Conservation (phyloP, 2,329 filamentous ascomycete species). For the Arthrobotrys musiformis region DNA sequence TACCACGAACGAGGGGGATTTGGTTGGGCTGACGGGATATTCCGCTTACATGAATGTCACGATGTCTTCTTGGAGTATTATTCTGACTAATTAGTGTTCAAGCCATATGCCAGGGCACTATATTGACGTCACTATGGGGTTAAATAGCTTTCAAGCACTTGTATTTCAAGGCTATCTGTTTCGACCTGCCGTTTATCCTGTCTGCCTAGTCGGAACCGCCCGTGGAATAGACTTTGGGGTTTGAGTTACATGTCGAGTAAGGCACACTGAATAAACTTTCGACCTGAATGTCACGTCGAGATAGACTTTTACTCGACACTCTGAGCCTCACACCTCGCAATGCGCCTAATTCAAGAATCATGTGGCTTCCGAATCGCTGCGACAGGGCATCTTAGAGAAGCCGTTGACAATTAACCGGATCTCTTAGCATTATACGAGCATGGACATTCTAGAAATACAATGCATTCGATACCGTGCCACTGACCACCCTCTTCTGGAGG, state of each 20-base stretch:
- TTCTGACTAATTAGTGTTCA: constrained; percentile 17
- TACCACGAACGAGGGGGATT: not conserved
- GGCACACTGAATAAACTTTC: constrained; percentile 30
- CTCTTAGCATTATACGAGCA: not conserved
- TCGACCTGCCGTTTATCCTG: not conserved
- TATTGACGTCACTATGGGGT: constrained; percentile 24
- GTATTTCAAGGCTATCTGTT: not conserved
- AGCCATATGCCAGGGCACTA: not conserved
- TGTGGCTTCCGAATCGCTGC: constrained; percentile 45
- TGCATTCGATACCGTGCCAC: not conserved
- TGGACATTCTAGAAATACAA: constrained; percentile 21
- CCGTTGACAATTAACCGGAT: not conserved
- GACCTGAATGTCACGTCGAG: constrained; percentile 21
- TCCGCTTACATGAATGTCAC: constrained; percentile 27
- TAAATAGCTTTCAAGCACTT: not conserved
- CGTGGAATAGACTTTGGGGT: constrained; percentile 31
- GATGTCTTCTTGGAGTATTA: constrained; percentile 20
- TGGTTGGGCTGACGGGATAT: constrained; percentile 8
- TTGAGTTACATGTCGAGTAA: constrained; percentile 40
- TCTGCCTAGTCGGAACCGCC: not conserved
- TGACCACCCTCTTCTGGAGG: not conserved
- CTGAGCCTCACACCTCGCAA: constrained; percentile 38
- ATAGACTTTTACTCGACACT: constrained; percentile 29
- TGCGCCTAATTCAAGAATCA: not conserved
- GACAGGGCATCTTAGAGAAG: constrained; percentile 1